Percentiles rank a stretch among this genome's conserved stretches.
Conservation (phyloP, 768 basidiomycete genomes). For the Amanita exitialis region DNA sequence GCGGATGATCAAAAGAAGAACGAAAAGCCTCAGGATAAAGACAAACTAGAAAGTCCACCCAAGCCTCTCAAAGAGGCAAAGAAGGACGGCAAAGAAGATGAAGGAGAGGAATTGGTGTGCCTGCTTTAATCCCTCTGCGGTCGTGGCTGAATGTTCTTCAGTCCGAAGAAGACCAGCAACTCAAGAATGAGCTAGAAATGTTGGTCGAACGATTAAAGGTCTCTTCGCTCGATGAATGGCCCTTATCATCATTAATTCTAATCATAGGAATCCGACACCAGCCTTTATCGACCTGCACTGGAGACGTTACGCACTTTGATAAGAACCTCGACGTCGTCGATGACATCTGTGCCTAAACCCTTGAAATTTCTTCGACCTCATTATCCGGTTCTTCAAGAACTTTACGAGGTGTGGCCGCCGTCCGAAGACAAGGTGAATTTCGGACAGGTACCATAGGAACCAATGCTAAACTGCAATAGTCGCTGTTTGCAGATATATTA, state of each 20-base stretch:
- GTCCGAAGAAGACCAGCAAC: constrained; percentile 93
- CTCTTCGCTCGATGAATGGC: constrained; percentile 13
- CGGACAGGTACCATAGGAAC: constrained; percentile 2
- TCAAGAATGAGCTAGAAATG: constrained; percentile 95
- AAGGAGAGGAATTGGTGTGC: constrained; percentile 75
- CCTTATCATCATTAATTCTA: constrained; percentile 8
- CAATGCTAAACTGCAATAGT: constrained; percentile 32
- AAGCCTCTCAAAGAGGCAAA: constrained; percentile 43
- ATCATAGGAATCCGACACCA: constrained; percentile 74
- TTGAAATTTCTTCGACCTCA: constrained; percentile 95
- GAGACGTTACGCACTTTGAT: constrained; percentile 92
- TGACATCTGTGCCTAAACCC: constrained; percentile 99
- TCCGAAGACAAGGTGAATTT: constrained; percentile 64
- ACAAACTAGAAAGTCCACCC: constrained; percentile 47
- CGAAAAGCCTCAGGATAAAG: constrained; percentile 35
- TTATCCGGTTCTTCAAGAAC: constrained; percentile 74
- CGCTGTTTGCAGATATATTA: constrained; percentile 92
- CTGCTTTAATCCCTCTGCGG: constrained; percentile 10
- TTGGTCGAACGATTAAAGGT: constrained; percentile 90
- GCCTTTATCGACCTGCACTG: constrained; percentile 80
- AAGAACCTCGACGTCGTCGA: constrained; percentile 92
- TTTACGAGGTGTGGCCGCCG: constrained; percentile 74
- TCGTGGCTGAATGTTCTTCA: constrained; percentile 19
- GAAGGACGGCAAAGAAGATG: constrained; percentile 41
- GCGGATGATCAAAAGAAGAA: constrained; percentile 75